These are phyloP conservation scores for Guadua angustifolia DNA, from an alignment of 176 grass and related monocot species.

Conservation along the genomic window DNA sequence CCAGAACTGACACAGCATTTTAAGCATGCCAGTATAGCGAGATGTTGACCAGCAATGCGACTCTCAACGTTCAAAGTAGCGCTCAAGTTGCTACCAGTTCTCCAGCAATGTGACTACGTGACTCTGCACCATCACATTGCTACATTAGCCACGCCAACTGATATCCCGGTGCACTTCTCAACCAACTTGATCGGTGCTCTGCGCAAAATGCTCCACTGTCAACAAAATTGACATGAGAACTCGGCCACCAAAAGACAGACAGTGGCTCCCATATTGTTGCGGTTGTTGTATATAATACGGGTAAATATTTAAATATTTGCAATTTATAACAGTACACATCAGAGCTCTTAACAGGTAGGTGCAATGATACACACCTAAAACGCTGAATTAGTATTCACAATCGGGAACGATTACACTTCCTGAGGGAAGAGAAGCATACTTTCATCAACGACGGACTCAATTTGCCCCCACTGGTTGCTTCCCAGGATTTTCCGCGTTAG, in stretches of 20 bases:
- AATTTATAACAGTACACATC: neutral
- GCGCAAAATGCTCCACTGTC: neutral
- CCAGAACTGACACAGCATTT: neutral
- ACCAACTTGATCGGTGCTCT: neutral
- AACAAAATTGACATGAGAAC: neutral
- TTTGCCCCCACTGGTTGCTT: constrained; percentile 37
- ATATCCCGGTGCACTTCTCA: neutral
- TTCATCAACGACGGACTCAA: constrained; percentile 13
- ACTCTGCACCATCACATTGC: too few species aligned
- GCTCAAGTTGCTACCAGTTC: too few species aligned
- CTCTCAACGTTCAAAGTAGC: too few species aligned
- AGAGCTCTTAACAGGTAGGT: neutral
- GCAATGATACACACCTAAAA: neutral
- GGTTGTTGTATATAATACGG: neutral
- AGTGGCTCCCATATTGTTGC: neutral
- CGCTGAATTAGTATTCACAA: neutral
- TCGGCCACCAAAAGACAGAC: too few species aligned
- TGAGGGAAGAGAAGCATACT: neutral
- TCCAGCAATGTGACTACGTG: too few species aligned
- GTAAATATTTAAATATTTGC: neutral
- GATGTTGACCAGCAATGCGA: neutral
- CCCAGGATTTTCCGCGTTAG: constrained; percentile 42
- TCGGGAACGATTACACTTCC: neutral
- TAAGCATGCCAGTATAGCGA: neutral
- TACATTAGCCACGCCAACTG: too few species aligned